Conservation (phyloP, 2,329 filamentous ascomycete genomes). For the Endothia cerciana region DNA sequence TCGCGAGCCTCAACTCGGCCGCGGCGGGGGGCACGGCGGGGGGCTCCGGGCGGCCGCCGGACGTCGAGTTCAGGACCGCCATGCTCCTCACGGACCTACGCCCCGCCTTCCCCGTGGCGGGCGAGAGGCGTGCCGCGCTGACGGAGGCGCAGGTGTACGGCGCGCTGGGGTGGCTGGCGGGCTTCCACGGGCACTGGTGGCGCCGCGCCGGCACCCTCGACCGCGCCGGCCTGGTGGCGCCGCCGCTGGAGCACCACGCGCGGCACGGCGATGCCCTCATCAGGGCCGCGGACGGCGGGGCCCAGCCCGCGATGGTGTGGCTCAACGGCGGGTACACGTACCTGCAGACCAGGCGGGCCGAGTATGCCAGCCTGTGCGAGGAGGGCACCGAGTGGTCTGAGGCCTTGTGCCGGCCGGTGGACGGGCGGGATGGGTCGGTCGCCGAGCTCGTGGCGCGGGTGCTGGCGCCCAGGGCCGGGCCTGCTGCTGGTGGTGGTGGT, state of each 20-base stretch:
- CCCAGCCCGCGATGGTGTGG: conserved; percentile 50
- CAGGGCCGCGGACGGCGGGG: not conserved
- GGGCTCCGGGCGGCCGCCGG: too few relatives aligned
- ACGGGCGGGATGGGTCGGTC: conserved; percentile 26
- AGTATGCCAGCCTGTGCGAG: conserved; percentile 53
- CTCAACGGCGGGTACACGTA: conserved; percentile 72
- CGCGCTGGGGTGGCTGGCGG: conserved; percentile 64
- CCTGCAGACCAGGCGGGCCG: conserved; percentile 62
- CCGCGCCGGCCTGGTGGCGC: conserved; percentile 45
- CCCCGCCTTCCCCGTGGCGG: conserved; percentile 56
- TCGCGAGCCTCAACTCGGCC: conserved; percentile 48
- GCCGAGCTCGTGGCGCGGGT: conserved; percentile 58
- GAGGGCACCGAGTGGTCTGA: conserved; percentile 60
- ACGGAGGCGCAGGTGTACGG: conserved; percentile 52
- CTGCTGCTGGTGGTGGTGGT: too few relatives aligned
- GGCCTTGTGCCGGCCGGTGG: conserved; percentile 47
- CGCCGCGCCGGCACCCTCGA: conserved; percentile 33
- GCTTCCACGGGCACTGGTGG: conserved; percentile 63
- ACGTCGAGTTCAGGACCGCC: conserved; percentile 50
- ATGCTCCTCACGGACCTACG: conserved; percentile 63
- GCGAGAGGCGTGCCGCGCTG: conserved; percentile 55
- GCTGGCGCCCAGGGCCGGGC: conserved; percentile 46
- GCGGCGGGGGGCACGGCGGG: too few relatives aligned
- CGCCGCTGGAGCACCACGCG: conserved; percentile 58
- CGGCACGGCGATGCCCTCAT: conserved; percentile 14